Evolutionary conservation across 257 asterid species (phyloP), one percentile per base, ranked within the genome.

Genomic region (Linaria vulgaris): DNA sequence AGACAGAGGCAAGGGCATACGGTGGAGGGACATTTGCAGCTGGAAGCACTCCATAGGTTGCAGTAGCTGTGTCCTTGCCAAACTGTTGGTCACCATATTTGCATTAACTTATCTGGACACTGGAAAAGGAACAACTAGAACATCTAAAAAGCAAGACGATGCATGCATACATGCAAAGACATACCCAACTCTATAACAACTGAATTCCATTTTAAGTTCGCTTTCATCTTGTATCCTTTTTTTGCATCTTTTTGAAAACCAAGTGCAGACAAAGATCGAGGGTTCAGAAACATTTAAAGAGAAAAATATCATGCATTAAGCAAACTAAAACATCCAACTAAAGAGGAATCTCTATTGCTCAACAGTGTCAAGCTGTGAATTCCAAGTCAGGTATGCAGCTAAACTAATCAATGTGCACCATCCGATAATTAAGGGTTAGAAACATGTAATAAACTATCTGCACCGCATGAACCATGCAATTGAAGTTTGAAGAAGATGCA

Each of bases 1-100:
- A 85, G 48, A 94, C 83, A 56, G 96, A 90, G 69, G 96, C 90
- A 73, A 87, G 87, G 65, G 89, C 88, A 80, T 89, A 90, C 14
- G 99, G 94, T 25, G 96, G 95, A 70, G 90, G 88, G 62, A 87
- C 94, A 82, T 90, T 89, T 76, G 96, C 90, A 78, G 97, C 96
- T 22, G 96, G 97, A 70, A 94, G 94, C 63, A 90, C 97, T 67
- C 97, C 96, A 72, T 94, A 94, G 38, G 97, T 90, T 59, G 99
- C 95, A 72, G 88, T 87, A 65, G 96, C 96, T 69, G 69, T 85
- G 63, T 85, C 92, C 87, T 82, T 82, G 59, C 92, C 94, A 80
- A 90, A 94, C 99, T 92, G 97, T 61, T 76, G 59, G 72, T 72
- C 38, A 70, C 56, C 75, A 81, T 19, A 69, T 30, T 59, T 52